Evolutionary conservation across 257 asterid genomes (phyloP), one percentile per base, ranked within the genome.

Genomic region (Eustoma russellianum): DNA sequence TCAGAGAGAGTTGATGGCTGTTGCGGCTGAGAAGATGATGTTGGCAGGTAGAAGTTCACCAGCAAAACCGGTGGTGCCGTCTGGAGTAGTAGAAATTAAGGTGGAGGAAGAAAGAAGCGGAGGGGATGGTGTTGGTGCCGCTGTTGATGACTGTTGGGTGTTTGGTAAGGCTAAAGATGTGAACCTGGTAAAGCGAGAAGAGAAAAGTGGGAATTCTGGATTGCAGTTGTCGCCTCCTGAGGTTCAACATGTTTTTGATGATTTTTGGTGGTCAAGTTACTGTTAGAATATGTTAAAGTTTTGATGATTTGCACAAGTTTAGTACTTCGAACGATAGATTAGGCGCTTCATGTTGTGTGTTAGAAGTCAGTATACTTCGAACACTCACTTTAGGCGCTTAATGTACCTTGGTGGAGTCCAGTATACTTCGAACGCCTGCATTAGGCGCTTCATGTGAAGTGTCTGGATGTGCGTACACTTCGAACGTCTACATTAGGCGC

Each of bases 21-120:
- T 93, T 44, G 97, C 98, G 13, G 98, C 98, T 17, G 97, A 91
- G 80, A 91, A 76, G 79, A 81, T 95, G 76, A 80, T 87, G 92
- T 60, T 69, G 40, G 84, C 70, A 3, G 53, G 72, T 5, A 80
- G 58, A 59, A 65, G 43, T 50, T 64, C 66, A 43, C 62, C 66
- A 9, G 47, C 18, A 51, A 62, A 17, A 30, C 61, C 55, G 12
- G 52, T 61, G 2, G n/a, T 38, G 17, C 46, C 59, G 33, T 64
- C 66, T 3, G 53, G 53, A 61, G 65, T 52, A 64, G 66, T 59
- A 60, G 79, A 55, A 75, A 74, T 68, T 69, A 64, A 66, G 35
- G 67, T 33, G 63, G 57, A 47, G 68, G 79, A 74, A 50, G 73
- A 60, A 61, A 64, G 57, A 34, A 28, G 66, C 60, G 52, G 41